phyloP scores from a whole-genome alignment of 495 filamentous ascomycete species.

The Cenococcum geophilum region DNA sequence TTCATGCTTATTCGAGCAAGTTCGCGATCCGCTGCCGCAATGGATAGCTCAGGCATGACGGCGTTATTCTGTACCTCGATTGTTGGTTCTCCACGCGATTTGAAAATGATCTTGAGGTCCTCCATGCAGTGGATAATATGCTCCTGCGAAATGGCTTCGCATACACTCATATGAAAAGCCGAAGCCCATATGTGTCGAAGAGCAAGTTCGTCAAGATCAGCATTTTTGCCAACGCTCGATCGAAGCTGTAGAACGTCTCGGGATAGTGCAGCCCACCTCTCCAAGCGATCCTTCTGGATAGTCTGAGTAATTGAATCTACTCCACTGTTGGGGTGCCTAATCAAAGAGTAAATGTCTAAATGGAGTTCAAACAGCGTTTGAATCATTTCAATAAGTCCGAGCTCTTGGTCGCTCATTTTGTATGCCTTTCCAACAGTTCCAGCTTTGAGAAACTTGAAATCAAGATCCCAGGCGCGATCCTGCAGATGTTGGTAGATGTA shows the following conservation, averaged over 20 bases:
- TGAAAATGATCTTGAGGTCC: constrained; percentile 53
- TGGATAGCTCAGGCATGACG: constrained; percentile 83
- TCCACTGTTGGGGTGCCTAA: constrained; percentile 67
- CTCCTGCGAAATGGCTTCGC: constrained; percentile 62
- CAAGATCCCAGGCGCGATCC: constrained; percentile 41
- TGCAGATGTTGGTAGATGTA: constrained; percentile 53
- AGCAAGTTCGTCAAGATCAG: constrained; percentile 41
- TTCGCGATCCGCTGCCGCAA: constrained; percentile 73
- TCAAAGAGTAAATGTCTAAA: constrained; percentile 72
- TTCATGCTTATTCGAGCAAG: constrained; percentile 87
- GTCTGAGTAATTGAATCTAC: constrained; percentile 53
- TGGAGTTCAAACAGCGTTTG: constrained; percentile 85
- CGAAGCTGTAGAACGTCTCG: constrained; percentile 52
- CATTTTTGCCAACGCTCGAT: constrained; percentile 10
- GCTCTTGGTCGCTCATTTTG: constrained; percentile 28
- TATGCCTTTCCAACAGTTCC: background rate
- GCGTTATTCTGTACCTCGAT: constrained; percentile 78
- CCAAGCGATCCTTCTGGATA: constrained; percentile 61
- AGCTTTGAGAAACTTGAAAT: constrained; percentile 36
- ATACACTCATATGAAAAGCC: constrained; percentile 64
- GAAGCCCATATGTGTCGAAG: constrained; percentile 80
- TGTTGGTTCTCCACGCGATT: constrained; percentile 35
- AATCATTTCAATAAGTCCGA: constrained; percentile 46
- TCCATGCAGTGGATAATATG: constrained; percentile 76
- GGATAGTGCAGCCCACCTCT: constrained; percentile 68